These are phyloP conservation scores for Carpinus fangiana DNA, from an alignment of 306 rosid genomes.

Conservation along the genomic window DNA sequence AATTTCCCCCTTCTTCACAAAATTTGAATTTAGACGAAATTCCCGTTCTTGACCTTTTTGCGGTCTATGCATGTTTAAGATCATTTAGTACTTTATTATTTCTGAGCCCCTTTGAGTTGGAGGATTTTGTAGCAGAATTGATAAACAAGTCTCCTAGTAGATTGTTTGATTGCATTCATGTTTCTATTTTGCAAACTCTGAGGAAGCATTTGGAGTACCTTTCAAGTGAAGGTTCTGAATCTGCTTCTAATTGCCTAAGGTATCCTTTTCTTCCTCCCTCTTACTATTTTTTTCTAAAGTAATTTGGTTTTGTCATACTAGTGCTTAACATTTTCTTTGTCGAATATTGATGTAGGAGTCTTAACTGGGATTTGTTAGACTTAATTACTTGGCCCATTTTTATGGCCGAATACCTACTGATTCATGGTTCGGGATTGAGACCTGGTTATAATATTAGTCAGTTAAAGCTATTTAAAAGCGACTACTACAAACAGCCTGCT, in stretches of 20 bases:
- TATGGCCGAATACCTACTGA: slow-evolving; percentile 83
- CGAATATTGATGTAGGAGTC: slow-evolving; percentile 58
- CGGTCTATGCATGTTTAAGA: slow-evolving; percentile 80
- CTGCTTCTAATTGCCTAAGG: slow-evolving; percentile 90
- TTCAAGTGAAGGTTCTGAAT: slow-evolving; percentile 75
- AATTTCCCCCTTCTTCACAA: slow-evolving; percentile 81
- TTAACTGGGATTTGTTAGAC: slow-evolving; percentile 96
- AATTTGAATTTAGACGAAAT: slow-evolving; percentile 65
- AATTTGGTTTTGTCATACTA: slow-evolving; percentile 29
- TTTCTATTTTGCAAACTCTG: slow-evolving; percentile 73
- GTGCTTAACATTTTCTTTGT: slow-evolving; percentile 22
- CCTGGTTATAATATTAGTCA: slow-evolving; percentile 54
- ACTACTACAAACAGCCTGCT: slow-evolving; percentile 74
- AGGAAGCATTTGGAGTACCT: slow-evolving; percentile 90
- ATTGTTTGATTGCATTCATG: slow-evolving; percentile 78
- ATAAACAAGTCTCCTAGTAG: slow-evolving; percentile 59
- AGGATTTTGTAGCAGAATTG: slow-evolving; percentile 73
- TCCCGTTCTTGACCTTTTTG: slow-evolving; percentile 82
- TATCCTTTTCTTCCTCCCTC: slow-evolving; percentile 22
- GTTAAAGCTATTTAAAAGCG: slow-evolving; percentile 52
- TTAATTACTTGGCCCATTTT: slow-evolving; percentile 89
- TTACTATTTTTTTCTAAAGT: slow-evolving; percentile 19
- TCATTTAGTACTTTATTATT: slow-evolving; percentile 83
- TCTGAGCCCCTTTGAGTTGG: slow-evolving; percentile 96
- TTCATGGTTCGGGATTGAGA: slow-evolving; percentile 67